Conservation (phyloP, 2,329 filamentous ascomycete genomes). For the Cladobotryum mycophilum region DNA sequence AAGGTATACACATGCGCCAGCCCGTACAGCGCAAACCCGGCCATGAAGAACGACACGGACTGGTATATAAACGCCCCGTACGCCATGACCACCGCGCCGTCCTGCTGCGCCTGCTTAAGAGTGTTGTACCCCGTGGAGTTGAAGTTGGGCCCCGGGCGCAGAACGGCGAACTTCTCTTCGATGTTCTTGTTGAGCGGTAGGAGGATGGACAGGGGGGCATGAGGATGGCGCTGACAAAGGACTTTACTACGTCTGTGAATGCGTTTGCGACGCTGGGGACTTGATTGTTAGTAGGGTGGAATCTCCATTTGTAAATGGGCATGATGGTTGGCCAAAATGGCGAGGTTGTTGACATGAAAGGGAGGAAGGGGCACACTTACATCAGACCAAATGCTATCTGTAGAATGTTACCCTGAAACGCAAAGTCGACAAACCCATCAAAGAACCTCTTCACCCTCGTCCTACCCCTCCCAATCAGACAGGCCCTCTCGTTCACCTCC, state of each 20-base stretch:
- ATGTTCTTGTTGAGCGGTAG: conserved; percentile 65
- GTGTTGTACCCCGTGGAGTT: conserved; percentile 60
- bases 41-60: conserved; percentile 57
- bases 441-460: conserved; percentile 46
- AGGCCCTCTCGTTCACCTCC: conserved; percentile 23
- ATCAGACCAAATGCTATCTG: conserved; percentile 72
- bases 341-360: too few species aligned
- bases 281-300: too few species aligned
- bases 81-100: conserved; percentile 66
- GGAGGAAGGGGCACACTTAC: conserved; percentile 33
- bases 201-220: conserved; percentile 63
- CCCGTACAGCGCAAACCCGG: conserved; percentile 59
- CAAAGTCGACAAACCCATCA: conserved; percentile 65
- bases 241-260: conserved; percentile 66
- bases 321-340: too few species aligned
- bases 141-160: conserved; percentile 52
- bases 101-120: conserved; percentile 58
- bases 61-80: conserved; percentile 63
- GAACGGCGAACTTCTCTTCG: conserved; percentile 66
- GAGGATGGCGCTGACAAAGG: conserved; percentile 64
- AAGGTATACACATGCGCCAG: conserved; percentile 58
- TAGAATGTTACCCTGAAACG: conserved; percentile 66
- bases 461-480: conserved; percentile 42
- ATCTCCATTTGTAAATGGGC: too few species aligned
- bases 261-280: conserved; percentile 61